Base-by-base conservation (phyloP, 2,329 filamentous ascomycete genomes). In the Tolypocladium amazonense region DNA sequence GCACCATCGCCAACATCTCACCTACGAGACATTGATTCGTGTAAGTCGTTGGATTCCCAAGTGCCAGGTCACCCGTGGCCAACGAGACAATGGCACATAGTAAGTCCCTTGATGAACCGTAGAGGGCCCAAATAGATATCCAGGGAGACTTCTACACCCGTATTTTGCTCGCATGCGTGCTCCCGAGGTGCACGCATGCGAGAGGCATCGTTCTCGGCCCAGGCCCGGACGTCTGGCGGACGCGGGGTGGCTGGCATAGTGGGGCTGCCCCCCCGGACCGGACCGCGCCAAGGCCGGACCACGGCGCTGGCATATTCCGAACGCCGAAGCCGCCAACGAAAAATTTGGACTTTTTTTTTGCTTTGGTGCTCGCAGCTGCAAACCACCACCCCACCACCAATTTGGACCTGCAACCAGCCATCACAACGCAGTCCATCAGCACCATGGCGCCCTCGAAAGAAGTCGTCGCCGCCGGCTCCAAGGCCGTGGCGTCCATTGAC, bases 371-470 rank as follows among this genome's bases (percentile, higher is more conserved):
- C 47, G 38, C 53, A 52, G 58, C 56, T 56, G 57, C 58, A 57
- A 57, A 41, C 52, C 47, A 33, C 27, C 56, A 63, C 64, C 65
- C 65, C 67, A 69, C 70, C 69, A 71, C 66, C 67, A 65, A 65
- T 66, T 60, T 66, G 47, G 47, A 52, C 47, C 47, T 62, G 56
- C 64, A 67, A 62, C 61, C 60, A 53, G 55, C 60, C 47, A n/a
- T 52, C 47, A 33, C 35, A 8, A 33, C 27, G 47, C 47, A 33
- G 27, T 4, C 50, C 50, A 53, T n/a, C 43, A 56, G 37, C 62
- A 71, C 61, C 63, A 78, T 78, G 76, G 71, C 74, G 33, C 70
- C 74, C 61, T 76, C 75, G 60, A 77, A 76, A 65, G 70, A 75
- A 62, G 66, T 78, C 59, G 71, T 66, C 60, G 67, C 67, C 53